phyloP scores from a whole-genome alignment of 225 moss, liverwort and hornwort species.

The Asterella californica region DNA sequence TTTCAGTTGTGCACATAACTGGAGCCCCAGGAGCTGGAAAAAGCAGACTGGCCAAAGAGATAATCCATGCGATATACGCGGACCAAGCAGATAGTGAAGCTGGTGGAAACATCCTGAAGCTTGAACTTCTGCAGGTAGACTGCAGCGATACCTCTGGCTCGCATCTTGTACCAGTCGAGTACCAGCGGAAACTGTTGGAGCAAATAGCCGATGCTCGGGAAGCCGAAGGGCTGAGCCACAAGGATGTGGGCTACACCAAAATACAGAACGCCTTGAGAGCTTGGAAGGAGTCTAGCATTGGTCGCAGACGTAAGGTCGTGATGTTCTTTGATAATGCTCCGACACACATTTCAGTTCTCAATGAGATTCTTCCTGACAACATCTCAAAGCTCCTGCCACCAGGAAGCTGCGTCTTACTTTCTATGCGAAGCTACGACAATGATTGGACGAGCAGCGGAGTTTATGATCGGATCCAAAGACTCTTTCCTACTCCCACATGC shows the following conservation, averaged over 20 bases:
- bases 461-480: background rate
- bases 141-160: background rate
- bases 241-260: background rate
- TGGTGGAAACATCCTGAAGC: too few relatives aligned
- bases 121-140: background rate
- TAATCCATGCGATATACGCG: background rate
- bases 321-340: background rate
- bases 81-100: background rate
- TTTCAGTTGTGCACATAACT: background rate
- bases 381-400: background rate
- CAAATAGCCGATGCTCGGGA: background rate
- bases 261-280: background rate
- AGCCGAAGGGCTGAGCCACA: background rate
- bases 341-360: background rate
- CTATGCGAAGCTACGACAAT: background rate
- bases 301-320: background rate
- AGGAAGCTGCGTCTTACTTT: background rate
- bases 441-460: background rate
- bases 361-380: background rate
- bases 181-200: background rate
- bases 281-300: background rate
- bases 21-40: background rate
- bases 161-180: background rate
- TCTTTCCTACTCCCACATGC: background rate
- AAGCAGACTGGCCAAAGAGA: conserved; percentile 1